A percentile compares a stretch with the other conserved stretches of the same genome.
phyloP scores from a whole-genome alignment of 2,329 filamentous ascomycete genomes.

The Aureobasidium sp. region DNA sequence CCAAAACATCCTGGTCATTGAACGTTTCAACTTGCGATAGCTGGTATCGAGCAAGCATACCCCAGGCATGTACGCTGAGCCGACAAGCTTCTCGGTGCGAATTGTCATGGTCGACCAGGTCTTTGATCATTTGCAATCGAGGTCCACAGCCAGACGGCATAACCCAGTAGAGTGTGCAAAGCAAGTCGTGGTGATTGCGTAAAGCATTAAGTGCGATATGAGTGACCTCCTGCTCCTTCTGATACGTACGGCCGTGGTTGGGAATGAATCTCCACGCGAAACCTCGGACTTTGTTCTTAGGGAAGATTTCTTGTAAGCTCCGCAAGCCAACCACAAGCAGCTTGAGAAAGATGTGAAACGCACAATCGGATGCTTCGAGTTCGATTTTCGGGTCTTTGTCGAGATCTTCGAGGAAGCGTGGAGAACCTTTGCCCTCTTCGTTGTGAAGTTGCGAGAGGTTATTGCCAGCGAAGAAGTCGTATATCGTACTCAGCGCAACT shows the following conservation, averaged over 20 bases:
- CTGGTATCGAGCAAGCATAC: slow-evolving; percentile 51
- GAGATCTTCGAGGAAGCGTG: slow-evolving; percentile 47
- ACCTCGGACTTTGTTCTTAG: slow-evolving; percentile 49
- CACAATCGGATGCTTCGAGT: slow-evolving; percentile 42
- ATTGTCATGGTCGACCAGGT: slow-evolving; percentile 49
- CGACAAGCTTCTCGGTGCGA: slow-evolving; percentile 55
- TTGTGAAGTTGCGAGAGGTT: slow-evolving; percentile 44
- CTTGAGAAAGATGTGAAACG: slow-evolving; percentile 55
- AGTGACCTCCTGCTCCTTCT: slow-evolving; percentile 48
- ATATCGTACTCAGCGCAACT: slow-evolving; percentile 44
- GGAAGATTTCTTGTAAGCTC: slow-evolving; percentile 39
- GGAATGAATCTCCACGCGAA: slow-evolving; percentile 52
- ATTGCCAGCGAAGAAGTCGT: slow-evolving; percentile 54
- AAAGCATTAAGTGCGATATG: slow-evolving; percentile 50
- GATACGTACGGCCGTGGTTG: slow-evolving; percentile 54
- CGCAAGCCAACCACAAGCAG: slow-evolving; percentile 45
- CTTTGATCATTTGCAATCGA: slow-evolving; percentile 43
- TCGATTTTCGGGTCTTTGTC: slow-evolving; percentile 37
- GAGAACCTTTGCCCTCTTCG: slow-evolving; percentile 47
- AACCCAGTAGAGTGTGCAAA: slow-evolving; percentile 53
- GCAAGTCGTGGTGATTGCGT: slow-evolving; percentile 55
- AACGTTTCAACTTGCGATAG: slow-evolving; percentile 45
- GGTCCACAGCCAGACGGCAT: slow-evolving; percentile 49
- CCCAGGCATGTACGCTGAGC: slow-evolving; percentile 52
- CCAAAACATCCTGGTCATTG: slow-evolving; percentile 41